phyloP scores from a whole-genome alignment of 2,329 filamentous ascomycete genomes.

The Sarocladium brachiariae region DNA sequence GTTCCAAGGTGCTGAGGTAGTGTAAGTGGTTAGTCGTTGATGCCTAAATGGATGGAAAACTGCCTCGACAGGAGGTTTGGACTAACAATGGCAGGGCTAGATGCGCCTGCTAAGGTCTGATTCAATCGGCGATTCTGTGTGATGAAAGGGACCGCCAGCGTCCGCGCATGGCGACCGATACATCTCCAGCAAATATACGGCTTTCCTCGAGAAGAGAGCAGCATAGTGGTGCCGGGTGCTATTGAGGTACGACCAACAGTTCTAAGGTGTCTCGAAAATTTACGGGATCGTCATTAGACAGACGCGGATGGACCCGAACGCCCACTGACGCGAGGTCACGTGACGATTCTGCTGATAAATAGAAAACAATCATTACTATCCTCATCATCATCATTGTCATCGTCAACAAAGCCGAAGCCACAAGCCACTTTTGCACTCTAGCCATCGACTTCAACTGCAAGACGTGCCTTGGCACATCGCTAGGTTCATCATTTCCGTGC shows the following conservation, averaged over 20 bases:
- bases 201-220: conserved; percentile 23
- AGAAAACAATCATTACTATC: no score
- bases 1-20: neutral
- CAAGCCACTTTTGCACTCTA: no score
- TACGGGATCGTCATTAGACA: neutral
- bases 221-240: conserved; percentile 14
- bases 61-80: neutral
- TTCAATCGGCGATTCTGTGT: neutral
- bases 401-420: no score
- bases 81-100: neutral
- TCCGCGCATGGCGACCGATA: conserved; percentile 13
- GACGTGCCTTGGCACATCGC: no score
- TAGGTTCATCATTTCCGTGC: no score
- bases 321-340: neutral
- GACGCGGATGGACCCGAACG: neutral
- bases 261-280: conserved; percentile 3
- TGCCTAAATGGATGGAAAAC: neutral
- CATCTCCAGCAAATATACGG: conserved; percentile 29
- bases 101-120: neutral
- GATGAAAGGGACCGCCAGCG: neutral
- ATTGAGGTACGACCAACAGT: neutral
- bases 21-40: neutral
- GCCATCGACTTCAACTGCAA: no score
- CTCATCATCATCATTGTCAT: no score
- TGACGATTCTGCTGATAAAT: no score